Base-by-base conservation (phyloP, 164 flowering plant genomes). In the Stephania cephalantha region DNA sequence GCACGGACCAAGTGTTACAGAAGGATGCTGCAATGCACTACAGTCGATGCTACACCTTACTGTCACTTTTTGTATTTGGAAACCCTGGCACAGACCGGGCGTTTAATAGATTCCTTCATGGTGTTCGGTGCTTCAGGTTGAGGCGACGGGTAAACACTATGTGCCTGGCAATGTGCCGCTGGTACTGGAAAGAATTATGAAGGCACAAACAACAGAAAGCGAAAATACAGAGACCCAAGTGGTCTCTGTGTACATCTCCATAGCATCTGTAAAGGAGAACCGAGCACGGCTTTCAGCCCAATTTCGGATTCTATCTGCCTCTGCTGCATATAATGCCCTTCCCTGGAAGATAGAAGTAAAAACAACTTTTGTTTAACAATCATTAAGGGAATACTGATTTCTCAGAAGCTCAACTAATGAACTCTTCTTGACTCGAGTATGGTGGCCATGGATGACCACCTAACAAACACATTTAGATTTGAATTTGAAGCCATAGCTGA, bases 211-310 rank as follows among this genome's bases (percentile, higher is more conserved):
- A 17, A 95, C 98, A 0, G 97, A 91, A 17, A 95, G 95, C 3
- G 98, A 95, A 82, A 93, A 87, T 67, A 93, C 98, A 1, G 99
- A 91, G 67, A 95, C 88, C 99, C 98, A 95, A 2, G 98, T 91
- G 83, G 86, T 89, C 78, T 95, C 99, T 8, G 95, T 90, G 81
- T 95, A 92, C 95, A 91, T 93, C 82, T 93, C 99, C 95, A 95
- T 95, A 46, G 98, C 99, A 84, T 95, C 99, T n/a, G 99, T 93
- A 82, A 93, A 88, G 25, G 97, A 95, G 77, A 95, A 90, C 50
- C 88, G 86, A 4, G 99, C 83, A 9, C 98, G 92, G 84, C 90
- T 87, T 79, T 95, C 98, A 9, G 99, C 99, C 99, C 99, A 95
- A 84, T 93, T 91, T 0, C 99, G 88, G 8, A 95, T 84, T 46